These are phyloP conservation scores for Phyllostachys edulis DNA, from an alignment of 176 grass and related monocot species.

Conservation along the genomic window DNA sequence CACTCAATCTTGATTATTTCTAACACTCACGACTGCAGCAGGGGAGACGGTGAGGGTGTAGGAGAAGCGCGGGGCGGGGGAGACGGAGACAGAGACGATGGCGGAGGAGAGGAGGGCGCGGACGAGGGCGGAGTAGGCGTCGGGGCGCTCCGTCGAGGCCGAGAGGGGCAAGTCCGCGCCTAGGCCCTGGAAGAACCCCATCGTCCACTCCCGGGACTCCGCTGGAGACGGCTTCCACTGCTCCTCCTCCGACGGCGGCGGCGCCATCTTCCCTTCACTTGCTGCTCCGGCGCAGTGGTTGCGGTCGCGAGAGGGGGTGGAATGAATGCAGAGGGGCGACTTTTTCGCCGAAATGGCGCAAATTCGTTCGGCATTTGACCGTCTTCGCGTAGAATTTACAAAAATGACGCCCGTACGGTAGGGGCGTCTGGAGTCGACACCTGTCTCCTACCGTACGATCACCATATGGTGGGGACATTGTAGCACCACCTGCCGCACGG, in stretches of 20 bases:
- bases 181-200: constrained; percentile 3
- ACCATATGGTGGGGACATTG: no score
- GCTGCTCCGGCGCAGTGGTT: not conserved
- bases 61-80: constrained; percentile 27
- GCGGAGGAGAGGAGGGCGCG: constrained; percentile 32
- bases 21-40: constrained; percentile 22
- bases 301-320: no score
- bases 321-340: no score
- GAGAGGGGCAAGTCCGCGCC: constrained; percentile 25
- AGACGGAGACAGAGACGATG: constrained; percentile 4
- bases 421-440: no score
- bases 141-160: constrained; percentile 27
- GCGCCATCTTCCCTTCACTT: constrained; percentile 2
- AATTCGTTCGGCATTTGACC: no score
- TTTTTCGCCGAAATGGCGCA: no score
- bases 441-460: no score
- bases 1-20: no score
- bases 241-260: not conserved
- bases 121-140: constrained; percentile 36
- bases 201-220: not conserved
- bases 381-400: no score
- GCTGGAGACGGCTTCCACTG: not conserved
- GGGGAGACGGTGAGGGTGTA: constrained; percentile 44
- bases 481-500: no score
- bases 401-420: no score